Evolutionary conservation across 2,329 filamentous ascomycete genomes (phyloP).

Genomic region (Macroventuria anomochaeta): DNA sequence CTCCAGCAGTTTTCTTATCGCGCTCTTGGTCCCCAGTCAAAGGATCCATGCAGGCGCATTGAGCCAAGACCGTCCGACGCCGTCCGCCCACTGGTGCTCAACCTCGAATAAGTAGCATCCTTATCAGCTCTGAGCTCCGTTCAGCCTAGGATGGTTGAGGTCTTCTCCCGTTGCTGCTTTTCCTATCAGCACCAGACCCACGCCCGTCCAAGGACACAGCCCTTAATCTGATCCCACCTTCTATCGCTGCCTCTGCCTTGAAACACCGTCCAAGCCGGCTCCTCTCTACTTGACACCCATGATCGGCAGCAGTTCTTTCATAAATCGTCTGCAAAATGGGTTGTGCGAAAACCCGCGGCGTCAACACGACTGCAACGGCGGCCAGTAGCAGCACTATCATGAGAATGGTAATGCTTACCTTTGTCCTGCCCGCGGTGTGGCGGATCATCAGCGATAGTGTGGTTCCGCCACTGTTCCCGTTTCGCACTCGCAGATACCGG

Average conservation of each 20-base stretch:
- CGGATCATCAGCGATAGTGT: background rate
- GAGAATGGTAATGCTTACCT: background rate
- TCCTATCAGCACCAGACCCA: background rate
- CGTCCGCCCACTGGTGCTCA: background rate
- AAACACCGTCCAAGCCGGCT: background rate
- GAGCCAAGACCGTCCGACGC: background rate
- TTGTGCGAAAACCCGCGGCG: background rate
- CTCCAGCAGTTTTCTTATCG: too few species aligned
- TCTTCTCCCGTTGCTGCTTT: too few species aligned
- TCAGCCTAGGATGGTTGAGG: too few species aligned
- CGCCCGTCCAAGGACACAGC: background rate
- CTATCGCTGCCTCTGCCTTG: background rate
- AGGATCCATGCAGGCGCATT: background rate
- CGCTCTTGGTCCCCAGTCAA: background rate
- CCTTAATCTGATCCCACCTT: background rate
- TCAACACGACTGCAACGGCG: background rate
- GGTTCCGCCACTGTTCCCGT: background rate
- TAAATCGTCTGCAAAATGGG: background rate
- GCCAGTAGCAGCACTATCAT: background rate
- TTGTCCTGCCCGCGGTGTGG: background rate
- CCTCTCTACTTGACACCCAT: background rate
- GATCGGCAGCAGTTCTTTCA: background rate
- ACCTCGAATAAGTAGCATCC: background rate
- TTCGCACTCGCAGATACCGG: background rate
- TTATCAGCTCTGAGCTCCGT: background rate